Conservation (phyloP, 148 eudicot genomes). For the Arctostaphylos glauca region DNA sequence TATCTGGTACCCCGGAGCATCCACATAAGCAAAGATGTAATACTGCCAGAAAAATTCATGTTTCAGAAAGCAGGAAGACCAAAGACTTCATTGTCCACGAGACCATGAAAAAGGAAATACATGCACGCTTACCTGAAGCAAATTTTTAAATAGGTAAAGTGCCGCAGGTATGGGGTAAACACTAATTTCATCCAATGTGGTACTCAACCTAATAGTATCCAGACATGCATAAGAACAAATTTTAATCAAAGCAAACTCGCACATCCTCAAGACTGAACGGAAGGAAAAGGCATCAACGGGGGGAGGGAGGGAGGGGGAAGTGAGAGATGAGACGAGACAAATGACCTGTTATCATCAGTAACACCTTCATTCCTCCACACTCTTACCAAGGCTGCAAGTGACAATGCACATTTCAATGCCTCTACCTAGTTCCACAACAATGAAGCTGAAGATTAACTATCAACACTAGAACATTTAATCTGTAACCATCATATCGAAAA, state of each 20-base stretch:
- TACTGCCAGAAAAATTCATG: conserved; percentile 52
- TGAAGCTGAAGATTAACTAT: conserved; percentile 12
- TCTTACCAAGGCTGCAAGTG: conserved; percentile 75
- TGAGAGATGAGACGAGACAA: conserved; percentile 3
- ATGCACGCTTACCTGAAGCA: conserved; percentile 66
- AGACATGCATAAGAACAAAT: conserved; percentile 4
- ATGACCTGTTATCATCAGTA: conserved; percentile 90
- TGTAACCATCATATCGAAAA: background rate
- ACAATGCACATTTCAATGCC: conserved; percentile 83
- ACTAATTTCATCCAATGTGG: conserved; percentile 82
- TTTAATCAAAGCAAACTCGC: background rate
- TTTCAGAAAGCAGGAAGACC: conserved; percentile 17
- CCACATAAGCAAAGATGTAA: conserved; percentile 97
- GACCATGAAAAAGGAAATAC: background rate
- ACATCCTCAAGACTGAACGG: background rate
- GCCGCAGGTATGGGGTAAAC: conserved; percentile 95
- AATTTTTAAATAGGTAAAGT: conserved; percentile 86
- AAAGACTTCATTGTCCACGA: background rate
- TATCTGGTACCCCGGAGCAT: conserved; percentile 99
- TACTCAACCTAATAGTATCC: conserved; percentile 60
- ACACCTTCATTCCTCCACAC: conserved; percentile 90
- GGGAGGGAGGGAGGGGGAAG: background rate
- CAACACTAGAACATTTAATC: background rate
- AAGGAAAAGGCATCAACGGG: background rate
- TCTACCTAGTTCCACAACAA: conserved; percentile 62